Percentiles rank a stretch among this genome's conserved stretches.
phyloP scores from a whole-genome alignment of 257 asterid genomes.

The Fraxinus excelsior region DNA sequence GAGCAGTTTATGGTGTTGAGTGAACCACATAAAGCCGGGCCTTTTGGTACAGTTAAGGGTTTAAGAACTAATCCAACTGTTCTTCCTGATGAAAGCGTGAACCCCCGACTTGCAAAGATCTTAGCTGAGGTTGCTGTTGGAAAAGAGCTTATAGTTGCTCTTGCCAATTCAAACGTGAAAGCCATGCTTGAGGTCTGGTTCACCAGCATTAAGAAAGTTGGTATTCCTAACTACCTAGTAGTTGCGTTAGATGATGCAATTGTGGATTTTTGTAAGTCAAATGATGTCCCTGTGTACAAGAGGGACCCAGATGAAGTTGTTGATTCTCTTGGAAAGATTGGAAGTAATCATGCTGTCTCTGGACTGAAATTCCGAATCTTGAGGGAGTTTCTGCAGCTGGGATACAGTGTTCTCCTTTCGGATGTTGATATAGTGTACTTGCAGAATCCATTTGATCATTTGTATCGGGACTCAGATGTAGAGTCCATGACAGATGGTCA shows the following conservation, averaged over 20 bases:
- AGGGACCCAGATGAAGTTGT: constrained; percentile 63
- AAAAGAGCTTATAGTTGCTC: constrained; percentile 73
- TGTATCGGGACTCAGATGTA: constrained; percentile 73
- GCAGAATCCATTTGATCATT: constrained; percentile 76
- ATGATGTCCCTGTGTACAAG: constrained; percentile 57
- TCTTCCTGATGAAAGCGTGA: constrained; percentile 63
- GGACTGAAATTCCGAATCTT: constrained; percentile 67
- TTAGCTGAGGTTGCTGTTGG: constrained; percentile 55
- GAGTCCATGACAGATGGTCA: constrained; percentile 94
- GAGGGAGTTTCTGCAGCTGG: constrained; percentile 86
- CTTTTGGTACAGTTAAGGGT: constrained; percentile 74
- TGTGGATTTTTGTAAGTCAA: constrained; percentile 62
- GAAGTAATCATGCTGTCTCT: constrained; percentile 75
- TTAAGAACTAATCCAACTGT: constrained; percentile 70
- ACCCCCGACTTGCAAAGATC: constrained; percentile 72
- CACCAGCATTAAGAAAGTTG: constrained; percentile 59
- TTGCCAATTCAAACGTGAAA: constrained; percentile 77
- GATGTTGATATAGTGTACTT: constrained; percentile 76
- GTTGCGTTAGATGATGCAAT: constrained; percentile 71
- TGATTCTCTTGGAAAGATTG: constrained; percentile 61
- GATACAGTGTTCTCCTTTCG: constrained; percentile 73
- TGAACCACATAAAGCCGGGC: constrained; percentile 67
- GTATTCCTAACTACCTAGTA: constrained; percentile 64
- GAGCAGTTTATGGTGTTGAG: constrained; percentile 46
- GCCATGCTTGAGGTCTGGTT: constrained; percentile 67